These are phyloP conservation scores for Coix lacrymajobi DNA, from an alignment of 176 grass and related monocot species.

Conservation along the genomic window DNA sequence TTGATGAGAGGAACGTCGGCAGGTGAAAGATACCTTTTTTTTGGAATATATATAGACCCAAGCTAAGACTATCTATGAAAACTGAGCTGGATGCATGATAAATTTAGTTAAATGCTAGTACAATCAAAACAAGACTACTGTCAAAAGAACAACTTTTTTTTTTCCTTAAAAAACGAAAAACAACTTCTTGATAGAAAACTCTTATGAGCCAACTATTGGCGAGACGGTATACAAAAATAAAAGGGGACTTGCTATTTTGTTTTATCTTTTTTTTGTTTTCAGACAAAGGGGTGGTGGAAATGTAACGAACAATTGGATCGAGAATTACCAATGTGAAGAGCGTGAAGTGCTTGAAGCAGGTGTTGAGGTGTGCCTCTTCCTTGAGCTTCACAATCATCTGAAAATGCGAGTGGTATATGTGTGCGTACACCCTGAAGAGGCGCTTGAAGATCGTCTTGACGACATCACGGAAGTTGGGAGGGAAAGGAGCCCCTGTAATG, in stretches of 20 bases:
- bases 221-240: too few relatives aligned
- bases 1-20: neutral
- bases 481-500: constrained; percentile 70
- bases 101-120: neutral
- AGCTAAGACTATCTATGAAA: neutral
- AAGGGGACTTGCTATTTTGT: neutral
- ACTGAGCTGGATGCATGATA: neutral
- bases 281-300: neutral
- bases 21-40: neutral
- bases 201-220: neutral
- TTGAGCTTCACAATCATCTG: constrained; percentile 80
- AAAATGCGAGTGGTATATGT: constrained; percentile 92
- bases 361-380: constrained; percentile 94
- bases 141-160: neutral
- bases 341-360: constrained; percentile 97
- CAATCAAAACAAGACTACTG: neutral
- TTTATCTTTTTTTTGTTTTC: neutral
- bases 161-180: too few relatives aligned
- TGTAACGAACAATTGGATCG: neutral
- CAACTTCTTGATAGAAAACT: neutral
- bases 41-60: neutral
- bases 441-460: constrained; percentile 95
- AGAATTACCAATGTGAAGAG: constrained; percentile 74
- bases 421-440: constrained; percentile 87
- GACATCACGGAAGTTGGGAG: constrained; percentile 67